Conservation (phyloP, 176 grass and related monocot species). For the Avena insularis region DNA sequence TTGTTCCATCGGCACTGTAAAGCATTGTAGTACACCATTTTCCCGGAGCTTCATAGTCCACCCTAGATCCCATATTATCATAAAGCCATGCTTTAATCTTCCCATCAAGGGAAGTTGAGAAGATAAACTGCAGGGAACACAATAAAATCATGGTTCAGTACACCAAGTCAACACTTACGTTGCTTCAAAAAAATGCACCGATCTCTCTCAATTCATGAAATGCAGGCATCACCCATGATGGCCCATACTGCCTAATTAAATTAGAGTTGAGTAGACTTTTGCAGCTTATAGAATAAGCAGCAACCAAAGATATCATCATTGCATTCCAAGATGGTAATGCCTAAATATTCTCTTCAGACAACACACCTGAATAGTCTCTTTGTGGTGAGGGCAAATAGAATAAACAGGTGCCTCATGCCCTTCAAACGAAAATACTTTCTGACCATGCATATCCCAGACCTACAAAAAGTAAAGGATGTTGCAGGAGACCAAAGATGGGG, state of each 20-base stretch:
- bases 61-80: constrained; percentile 90
- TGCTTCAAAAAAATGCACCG: constrained; percentile 11
- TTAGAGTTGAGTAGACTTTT: not conserved
- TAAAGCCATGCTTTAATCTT: constrained; percentile 99
- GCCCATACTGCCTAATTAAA: constrained; percentile 22
- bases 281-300: constrained; percentile 26
- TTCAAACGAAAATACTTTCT: constrained; percentile 79
- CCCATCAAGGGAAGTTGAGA: constrained; percentile 93
- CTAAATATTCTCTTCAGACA: constrained; percentile 13
- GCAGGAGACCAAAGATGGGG: constrained; percentile 26
- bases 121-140: constrained; percentile 76
- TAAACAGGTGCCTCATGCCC: constrained; percentile 96
- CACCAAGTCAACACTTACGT: not conserved
- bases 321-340: constrained; percentile 13
- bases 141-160: constrained; percentile 33
- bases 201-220: constrained; percentile 22
- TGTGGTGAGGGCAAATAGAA: constrained; percentile 92
- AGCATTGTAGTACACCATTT: constrained; percentile 97
- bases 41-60: constrained; percentile 95
- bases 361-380: constrained; percentile 92
- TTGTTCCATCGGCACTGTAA: constrained; percentile 93
- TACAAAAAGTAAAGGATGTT: constrained; percentile 54
- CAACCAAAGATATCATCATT: constrained; percentile 15
- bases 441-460: constrained; percentile 92
- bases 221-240: not conserved